Evolutionary conservation across 257 asterid genomes (phyloP), one percentile per base, ranked within the genome.

Genomic region (Ballota nigra): DNA sequence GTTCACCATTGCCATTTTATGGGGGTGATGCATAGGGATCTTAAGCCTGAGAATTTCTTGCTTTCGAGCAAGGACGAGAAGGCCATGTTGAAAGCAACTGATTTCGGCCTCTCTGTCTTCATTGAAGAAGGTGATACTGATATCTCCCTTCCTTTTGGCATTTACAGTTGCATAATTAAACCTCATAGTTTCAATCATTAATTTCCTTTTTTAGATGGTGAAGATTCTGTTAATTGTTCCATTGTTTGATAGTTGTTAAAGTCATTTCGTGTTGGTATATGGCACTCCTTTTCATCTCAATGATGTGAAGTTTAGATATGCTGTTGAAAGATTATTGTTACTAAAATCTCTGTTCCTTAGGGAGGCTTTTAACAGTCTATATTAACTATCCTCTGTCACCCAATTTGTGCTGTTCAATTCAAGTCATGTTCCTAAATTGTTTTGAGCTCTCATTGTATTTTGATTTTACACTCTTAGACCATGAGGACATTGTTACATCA

Each of bases 1-100:
- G 96, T 91, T 18, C 88, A 88, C 68, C 91, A 88, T 72, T 91
- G 97, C 73, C 96, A 91, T 76, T 91, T 91, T 64, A 79, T 91
- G 89, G 97, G 97, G 65, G 97, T 91, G 77, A 81, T 91, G 90
- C 97, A 91, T 79, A 85, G 97, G 82, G 97, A 91, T 87, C 92
- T 91, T 49, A 91, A 91, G 82, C 97, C 97, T 0, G 97, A 91
- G 87, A 91, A 91, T 77, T 91, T 91, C 87, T 85, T 91, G 83
- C 85, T 91, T 13, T 83, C 92, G 8, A 88, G 86, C 60, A 88
- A 91, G 88, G 86, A 83, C 38, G 87, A 83, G 8, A 85, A 80
- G 65, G 90, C 90, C 6, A 91, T 82, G 89, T 62, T 91, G 6
- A 91, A 91, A 61, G 95, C 96, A 0, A 91, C 96, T 38, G 97